Base-by-base conservation (phyloP, 352 stramenopile species). In the Globisporangium cystogenes region DNA sequence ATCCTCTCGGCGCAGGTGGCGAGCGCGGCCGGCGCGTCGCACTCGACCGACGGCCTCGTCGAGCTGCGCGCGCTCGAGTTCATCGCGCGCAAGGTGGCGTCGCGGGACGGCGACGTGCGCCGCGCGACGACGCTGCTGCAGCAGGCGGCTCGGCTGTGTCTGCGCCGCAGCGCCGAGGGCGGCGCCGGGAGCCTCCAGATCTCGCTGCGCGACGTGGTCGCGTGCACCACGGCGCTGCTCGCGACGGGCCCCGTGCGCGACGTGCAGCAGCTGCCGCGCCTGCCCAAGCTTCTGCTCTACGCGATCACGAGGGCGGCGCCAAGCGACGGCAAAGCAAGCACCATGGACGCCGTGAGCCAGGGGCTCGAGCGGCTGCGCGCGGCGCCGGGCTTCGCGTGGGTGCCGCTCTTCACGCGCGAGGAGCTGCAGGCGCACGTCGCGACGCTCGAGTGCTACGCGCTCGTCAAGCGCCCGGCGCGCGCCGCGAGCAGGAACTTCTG, bases 361-460 rank as follows among this genome's bases (percentile, higher is more conserved):
- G 70, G 85, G 48, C 66, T 90, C 12, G 60, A 64, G 15, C 64
- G 54, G 12, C 64, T 86, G 7, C 66, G 74, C 35, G 43, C 61
- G 3, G 48, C 64, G 0, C 49, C 63, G 1, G 62, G 59, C n/a
- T 72, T 76, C 24, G 74, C 65, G 39, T 90, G 79, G 79, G 59
- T 90, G 10, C 74, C 76, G 7, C 57, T 59, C 11, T 82, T 90
- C 39, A 73, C 70, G 3, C 70, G 68, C 15, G 72, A 87, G 21
- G 76, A 90, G 36, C 53, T 86, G 20, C 76, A 84, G 53, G 70
- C 67, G 37, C 76, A 86, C 56, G 42, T 90, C 6, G 74, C 70
- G 29, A 72, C 76, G 14, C 74, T 90, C 41, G 76, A 86, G 55
- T 90, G 79, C 60, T 90, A 87, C 49, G 79, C 76, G 23, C 64